Conservation (phyloP, 139 green algal genomes). For the Chlorella sp. region DNA sequence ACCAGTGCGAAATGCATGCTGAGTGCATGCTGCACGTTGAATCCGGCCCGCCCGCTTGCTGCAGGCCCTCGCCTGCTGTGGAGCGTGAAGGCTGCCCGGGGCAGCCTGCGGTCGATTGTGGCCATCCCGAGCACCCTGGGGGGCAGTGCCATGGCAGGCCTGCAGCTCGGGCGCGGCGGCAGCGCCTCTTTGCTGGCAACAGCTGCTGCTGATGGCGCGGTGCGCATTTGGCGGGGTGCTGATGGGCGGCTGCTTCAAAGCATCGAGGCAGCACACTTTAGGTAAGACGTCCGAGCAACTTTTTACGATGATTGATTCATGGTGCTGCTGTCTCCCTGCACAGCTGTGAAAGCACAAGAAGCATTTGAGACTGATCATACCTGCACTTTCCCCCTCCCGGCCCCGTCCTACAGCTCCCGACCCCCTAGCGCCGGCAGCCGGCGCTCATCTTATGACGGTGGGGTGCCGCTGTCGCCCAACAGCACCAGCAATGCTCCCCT, state of each 20-base stretch:
- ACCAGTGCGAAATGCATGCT: not conserved
- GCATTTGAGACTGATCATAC: too few relatives aligned
- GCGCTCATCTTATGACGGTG: conserved; percentile 5
- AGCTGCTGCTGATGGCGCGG: conserved; percentile 27
- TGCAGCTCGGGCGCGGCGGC: not conserved
- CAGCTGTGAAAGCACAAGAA: too few relatives aligned
- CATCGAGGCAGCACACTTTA: conserved; percentile 49
- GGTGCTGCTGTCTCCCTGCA: not conserved
- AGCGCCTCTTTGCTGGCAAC: not conserved
- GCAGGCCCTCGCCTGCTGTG: conserved; percentile 14
- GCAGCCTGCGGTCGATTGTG: not conserved
- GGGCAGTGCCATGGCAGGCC: not conserved
- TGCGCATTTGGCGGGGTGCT: conserved; percentile 41
- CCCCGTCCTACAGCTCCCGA: conserved; percentile 12
- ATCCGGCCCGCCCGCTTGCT: too few relatives aligned
- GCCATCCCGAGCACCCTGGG: not conserved
- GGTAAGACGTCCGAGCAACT: not conserved
- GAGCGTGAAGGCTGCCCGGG: conserved; percentile 19
- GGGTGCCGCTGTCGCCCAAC: not conserved
- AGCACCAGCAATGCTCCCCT: not conserved
- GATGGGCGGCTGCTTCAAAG: conserved; percentile 48
- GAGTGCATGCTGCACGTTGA: not conserved
- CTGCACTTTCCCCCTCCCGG: not conserved
- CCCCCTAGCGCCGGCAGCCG: not conserved
- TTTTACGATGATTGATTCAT: not conserved